These are phyloP conservation scores for Fusarium sororula DNA, from an alignment of 2,329 filamentous ascomycete genomes.

Conservation along the genomic window DNA sequence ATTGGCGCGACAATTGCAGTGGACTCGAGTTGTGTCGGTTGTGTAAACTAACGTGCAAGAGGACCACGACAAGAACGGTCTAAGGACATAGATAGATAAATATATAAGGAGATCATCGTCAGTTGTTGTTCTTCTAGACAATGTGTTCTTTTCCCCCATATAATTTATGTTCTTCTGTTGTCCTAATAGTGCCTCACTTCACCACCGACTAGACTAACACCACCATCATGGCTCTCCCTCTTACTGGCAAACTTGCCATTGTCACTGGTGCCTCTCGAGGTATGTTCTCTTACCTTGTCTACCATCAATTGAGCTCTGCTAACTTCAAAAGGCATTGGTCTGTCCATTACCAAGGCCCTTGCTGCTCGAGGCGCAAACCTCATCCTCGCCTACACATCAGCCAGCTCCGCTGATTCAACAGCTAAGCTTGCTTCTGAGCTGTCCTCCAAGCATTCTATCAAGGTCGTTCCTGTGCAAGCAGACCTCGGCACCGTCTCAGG, in stretches of 20 bases:
- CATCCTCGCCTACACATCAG: conserved; percentile 39
- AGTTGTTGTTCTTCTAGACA: background rate
- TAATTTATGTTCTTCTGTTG: background rate
- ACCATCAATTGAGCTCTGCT: background rate
- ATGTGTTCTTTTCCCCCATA: background rate
- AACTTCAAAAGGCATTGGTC: conserved; percentile 34
- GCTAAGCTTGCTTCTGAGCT: conserved; percentile 36
- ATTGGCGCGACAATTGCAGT: conserved; percentile 40
- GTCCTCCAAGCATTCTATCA: conserved; percentile 62
- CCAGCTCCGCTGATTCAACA: conserved; percentile 30
- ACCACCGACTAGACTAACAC: background rate
- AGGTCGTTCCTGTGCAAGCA: conserved; percentile 70
- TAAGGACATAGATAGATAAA: background rate
- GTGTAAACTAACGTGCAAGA: conserved; percentile 6
- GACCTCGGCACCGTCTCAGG: conserved; percentile 48
- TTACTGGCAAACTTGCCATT: conserved; percentile 82
- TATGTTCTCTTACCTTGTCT: conserved; percentile 47
- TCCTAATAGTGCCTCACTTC: background rate
- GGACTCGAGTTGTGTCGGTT: background rate
- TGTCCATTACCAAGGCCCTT: conserved; percentile 38
- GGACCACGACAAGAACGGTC: background rate
- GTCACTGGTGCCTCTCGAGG: conserved; percentile 83
- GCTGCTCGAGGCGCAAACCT: conserved; percentile 42
- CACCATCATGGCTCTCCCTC: conserved; percentile 50
- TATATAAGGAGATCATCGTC: conserved; percentile 9